Conservation (phyloP, 2,329 filamentous ascomycete species). For the Diplocarpon rosae region DNA sequence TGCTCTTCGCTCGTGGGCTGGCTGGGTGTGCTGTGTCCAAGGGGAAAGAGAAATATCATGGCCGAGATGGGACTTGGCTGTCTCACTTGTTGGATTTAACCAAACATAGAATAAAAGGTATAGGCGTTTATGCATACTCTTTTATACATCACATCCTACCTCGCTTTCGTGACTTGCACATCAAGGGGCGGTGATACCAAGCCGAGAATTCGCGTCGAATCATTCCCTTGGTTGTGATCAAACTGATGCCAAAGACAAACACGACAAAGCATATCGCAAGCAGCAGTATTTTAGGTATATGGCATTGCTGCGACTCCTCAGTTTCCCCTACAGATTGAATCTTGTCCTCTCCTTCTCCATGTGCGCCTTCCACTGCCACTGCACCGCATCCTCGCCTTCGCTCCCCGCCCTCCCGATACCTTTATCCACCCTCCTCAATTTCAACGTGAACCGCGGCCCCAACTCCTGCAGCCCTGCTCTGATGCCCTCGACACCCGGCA, state of each 20-base stretch:
- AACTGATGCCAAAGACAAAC: not conserved
- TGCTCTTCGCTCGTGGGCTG: no score
- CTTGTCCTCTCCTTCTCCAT: slow-evolving; percentile 92
- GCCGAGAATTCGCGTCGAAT: no score
- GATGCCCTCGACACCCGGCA: slow-evolving; percentile 78
- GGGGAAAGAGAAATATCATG: no score
- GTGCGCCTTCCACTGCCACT: slow-evolving; percentile 93
- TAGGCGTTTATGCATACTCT: no score
- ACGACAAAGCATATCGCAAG: not conserved
- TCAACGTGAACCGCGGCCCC: slow-evolving; percentile 73
- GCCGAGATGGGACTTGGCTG: no score
- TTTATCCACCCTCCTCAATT: slow-evolving; percentile 82
- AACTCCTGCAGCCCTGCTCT: slow-evolving; percentile 83
- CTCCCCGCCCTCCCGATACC: slow-evolving; percentile 63
- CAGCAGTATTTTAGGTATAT: not conserved
- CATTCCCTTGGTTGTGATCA: no score
- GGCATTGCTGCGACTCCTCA: not conserved
- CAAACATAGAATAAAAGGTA: no score
- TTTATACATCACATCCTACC: no score
- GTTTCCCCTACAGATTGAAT: slow-evolving; percentile 67
- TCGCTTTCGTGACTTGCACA: no score
- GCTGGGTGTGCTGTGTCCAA: no score
- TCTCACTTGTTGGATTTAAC: no score
- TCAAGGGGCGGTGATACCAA: no score
- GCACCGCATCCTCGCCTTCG: slow-evolving; percentile 34